These are phyloP conservation scores for Gliomastix tumulicola DNA, from an alignment of 2,329 filamentous ascomycete species.

Conservation along the genomic window DNA sequence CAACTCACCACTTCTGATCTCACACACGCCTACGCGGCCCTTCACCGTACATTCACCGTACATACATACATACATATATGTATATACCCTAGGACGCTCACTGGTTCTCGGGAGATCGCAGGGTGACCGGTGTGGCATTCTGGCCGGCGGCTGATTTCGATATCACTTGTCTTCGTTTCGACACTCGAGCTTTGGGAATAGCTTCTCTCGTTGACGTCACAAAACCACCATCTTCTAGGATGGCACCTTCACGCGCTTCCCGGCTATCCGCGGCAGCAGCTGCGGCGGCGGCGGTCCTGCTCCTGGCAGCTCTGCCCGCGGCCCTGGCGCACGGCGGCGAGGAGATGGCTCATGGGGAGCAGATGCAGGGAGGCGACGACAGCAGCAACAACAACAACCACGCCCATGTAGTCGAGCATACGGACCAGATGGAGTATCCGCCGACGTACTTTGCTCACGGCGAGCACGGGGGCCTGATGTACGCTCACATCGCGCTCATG, in stretches of 20 bases:
- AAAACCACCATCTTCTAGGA: too few relatives aligned
- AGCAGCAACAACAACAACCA: conserved; percentile 1
- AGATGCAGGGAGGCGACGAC: conserved; percentile 5
- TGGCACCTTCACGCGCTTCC: not conserved
- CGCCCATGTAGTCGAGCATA: conserved; percentile 5
- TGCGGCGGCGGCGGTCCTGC: not conserved
- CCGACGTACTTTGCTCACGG: conserved; percentile 54
- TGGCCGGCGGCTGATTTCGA: too few relatives aligned
- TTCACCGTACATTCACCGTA: too few relatives aligned
- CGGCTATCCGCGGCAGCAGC: not conserved
- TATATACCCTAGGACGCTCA: too few relatives aligned
- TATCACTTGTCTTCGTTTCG: too few relatives aligned
- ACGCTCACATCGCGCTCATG: conserved; percentile 67
- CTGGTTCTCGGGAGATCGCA: too few relatives aligned
- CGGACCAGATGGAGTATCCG: conserved; percentile 22
- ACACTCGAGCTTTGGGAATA: too few relatives aligned
- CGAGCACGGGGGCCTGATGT: conserved; percentile 48
- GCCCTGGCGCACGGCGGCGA: conserved; percentile 4
- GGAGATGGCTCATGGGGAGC: conserved; percentile 8
- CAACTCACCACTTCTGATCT: too few relatives aligned
- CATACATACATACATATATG: too few relatives aligned
- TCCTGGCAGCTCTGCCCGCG: not conserved
- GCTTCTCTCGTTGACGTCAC: too few relatives aligned
- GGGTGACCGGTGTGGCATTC: too few relatives aligned
- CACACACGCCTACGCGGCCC: too few relatives aligned